A percentile compares a stretch with the other conserved stretches of the same genome.
Evolutionary conservation across 2,329 filamentous ascomycete genomes (phyloP).

Genomic region (Diaporthe sp.): DNA sequence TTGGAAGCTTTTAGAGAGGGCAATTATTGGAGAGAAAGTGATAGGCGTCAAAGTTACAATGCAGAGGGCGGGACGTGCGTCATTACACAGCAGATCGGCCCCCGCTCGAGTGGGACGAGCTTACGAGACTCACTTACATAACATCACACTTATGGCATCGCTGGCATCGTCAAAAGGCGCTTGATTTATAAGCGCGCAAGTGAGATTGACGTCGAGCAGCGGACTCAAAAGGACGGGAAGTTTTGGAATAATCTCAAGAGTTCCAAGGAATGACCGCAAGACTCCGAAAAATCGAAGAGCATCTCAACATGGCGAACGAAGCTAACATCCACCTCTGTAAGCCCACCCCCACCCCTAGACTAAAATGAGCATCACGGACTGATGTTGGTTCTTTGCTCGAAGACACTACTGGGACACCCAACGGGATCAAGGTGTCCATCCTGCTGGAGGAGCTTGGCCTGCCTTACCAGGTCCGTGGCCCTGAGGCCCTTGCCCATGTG

Average conservation of each 20-base stretch:
- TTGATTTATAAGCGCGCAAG: constrained; percentile 40
- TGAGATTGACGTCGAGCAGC: not conserved
- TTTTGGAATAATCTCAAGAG: not conserved
- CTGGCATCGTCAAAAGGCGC: constrained; percentile 1
- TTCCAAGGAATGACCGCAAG: constrained; percentile 37
- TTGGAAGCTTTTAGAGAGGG: not conserved
- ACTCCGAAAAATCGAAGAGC: constrained; percentile 35
- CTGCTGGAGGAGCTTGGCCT: constrained; percentile 87
- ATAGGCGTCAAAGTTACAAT: not conserved
- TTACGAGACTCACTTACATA: constrained; percentile 31
- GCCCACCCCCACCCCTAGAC: not conserved
- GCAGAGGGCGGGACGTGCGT: not conserved
- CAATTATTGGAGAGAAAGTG: not conserved
- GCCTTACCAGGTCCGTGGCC: constrained; percentile 76
- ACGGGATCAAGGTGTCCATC: constrained; percentile 92
- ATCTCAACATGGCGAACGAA: constrained; percentile 58
- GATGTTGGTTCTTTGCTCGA: not conserved
- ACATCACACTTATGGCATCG: not conserved
- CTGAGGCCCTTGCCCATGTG: no score
- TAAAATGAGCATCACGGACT: not conserved
- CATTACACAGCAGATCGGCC: not conserved
- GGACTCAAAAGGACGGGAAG: not conserved
- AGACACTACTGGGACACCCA: constrained; percentile 84
- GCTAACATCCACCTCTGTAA: constrained; percentile 79
- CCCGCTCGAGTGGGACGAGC: constrained; percentile 27